phyloP scores from a whole-genome alignment of 805 yeast genomes.

The Candida succiphila region DNA sequence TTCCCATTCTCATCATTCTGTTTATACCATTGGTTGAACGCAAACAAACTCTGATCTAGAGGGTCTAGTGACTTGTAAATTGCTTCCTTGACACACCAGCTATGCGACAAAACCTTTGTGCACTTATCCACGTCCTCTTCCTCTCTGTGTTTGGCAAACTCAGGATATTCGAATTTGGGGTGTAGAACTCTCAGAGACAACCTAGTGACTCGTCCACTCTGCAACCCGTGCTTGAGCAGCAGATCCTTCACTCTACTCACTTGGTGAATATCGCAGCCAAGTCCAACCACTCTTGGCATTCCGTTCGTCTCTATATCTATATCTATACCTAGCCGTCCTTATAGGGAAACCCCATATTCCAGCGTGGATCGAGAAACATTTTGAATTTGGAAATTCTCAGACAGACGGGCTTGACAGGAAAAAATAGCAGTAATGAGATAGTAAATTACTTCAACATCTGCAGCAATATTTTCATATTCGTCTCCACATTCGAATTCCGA shows the following conservation, averaged over 20 bases:
- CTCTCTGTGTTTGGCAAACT: constrained; percentile 12
- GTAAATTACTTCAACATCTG: too few species aligned
- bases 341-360: too few species aligned
- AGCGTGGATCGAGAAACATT: too few species aligned
- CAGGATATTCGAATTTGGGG: constrained; percentile 28
- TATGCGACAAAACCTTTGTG: constrained; percentile 35
- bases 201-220: constrained; percentile 23
- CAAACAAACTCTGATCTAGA: constrained; percentile 39
- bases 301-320: too few species aligned
- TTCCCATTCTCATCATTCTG: constrained; percentile 25
- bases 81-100: constrained; percentile 76
- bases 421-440: too few species aligned
- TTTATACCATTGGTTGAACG: constrained; percentile 54
- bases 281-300: constrained; percentile 28
- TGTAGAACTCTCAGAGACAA: constrained; percentile 43
- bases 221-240: constrained; percentile 24
- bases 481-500: too few species aligned
- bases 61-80: constrained; percentile 48
- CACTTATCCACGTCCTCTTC: constrained; percentile 15
- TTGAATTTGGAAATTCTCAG: too few species aligned
- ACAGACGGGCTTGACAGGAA: too few species aligned
- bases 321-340: too few species aligned
- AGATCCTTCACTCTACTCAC: constrained; percentile 36
- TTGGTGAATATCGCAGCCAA: constrained; percentile 50
- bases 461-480: too few species aligned